Percentiles rank a stretch among this genome's conserved stretches.
These are phyloP conservation scores for Trametes punicea DNA, from an alignment of 768 basidiomycete genomes.

Conservation along the genomic window DNA sequence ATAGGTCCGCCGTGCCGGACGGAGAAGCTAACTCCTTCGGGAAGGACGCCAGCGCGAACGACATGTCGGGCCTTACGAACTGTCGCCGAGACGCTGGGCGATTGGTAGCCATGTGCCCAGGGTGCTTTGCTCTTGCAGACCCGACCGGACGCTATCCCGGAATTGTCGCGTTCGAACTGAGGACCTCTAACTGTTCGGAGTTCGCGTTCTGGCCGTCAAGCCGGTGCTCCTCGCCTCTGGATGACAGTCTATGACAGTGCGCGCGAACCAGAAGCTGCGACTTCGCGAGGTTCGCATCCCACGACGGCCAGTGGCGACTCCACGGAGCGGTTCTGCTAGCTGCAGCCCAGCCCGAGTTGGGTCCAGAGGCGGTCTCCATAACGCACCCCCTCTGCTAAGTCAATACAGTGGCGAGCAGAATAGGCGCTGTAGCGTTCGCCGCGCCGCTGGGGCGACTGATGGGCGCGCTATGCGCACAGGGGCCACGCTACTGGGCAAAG, in stretches of 20 bases:
- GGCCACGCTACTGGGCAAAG: not conserved
- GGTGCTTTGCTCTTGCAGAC: too few species aligned
- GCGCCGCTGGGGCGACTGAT: not conserved
- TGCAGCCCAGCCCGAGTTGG: not conserved
- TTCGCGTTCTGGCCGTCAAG: too few species aligned
- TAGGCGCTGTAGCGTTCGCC: not conserved
- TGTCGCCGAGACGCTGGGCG: conserved; percentile 1
- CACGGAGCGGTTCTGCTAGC: not conserved
- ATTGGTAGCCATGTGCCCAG: conserved; percentile 19
- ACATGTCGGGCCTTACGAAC: not conserved
- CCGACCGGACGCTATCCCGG: too few species aligned
- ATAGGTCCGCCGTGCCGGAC: not conserved
- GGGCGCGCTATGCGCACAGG: not conserved
- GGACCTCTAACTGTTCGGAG: too few species aligned
- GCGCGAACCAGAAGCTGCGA: too few species aligned
- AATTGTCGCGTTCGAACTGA: too few species aligned
- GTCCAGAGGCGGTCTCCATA: not conserved
- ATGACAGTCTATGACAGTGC: too few species aligned
- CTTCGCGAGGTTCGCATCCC: too few species aligned
- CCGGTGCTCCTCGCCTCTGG: too few species aligned
- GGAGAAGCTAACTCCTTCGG: too few species aligned
- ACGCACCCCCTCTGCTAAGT: not conserved
- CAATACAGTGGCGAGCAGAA: not conserved
- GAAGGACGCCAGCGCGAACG: not conserved
- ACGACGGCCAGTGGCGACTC: too few species aligned